Percentiles rank a stretch among this genome's conserved stretches.
phyloP scores from a whole-genome alignment of 495 filamentous ascomycete species.

The Podospora pseudopauciseta region DNA sequence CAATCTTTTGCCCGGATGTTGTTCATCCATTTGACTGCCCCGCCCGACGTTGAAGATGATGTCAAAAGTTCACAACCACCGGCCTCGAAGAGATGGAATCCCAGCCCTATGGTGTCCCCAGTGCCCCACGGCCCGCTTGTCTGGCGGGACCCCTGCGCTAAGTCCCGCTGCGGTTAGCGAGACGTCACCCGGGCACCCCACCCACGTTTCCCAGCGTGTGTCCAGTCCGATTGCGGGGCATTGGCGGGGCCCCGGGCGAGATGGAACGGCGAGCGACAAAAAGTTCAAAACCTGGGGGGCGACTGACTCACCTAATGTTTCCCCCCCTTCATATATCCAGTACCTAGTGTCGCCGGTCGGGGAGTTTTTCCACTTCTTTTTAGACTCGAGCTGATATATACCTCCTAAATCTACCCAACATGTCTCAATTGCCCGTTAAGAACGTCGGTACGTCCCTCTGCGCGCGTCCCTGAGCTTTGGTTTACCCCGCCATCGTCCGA shows the following conservation, averaged over 20 bases:
- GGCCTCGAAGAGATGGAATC: not conserved
- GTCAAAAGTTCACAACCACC: not conserved
- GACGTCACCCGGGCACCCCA: not conserved
- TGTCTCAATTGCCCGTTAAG: slow-evolving; percentile 48
- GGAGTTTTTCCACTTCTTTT: not conserved
- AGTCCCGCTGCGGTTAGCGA: slow-evolving; percentile 11
- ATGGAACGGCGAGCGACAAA: slow-evolving; percentile 15
- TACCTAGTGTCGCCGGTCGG: not conserved
- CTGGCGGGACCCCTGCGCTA: slow-evolving; percentile 3
- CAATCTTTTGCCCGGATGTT: too few species aligned
- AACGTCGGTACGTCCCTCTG: slow-evolving; percentile 46
- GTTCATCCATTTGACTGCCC: too few species aligned
- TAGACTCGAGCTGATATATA: not conserved
- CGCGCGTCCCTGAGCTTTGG: not conserved
- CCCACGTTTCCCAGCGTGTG: not conserved
- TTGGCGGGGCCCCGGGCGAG: slow-evolving; percentile 13
- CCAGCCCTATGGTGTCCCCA: slow-evolving; percentile 17
- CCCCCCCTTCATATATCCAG: not conserved
- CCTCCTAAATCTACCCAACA: slow-evolving; percentile 15
- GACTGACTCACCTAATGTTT: slow-evolving; percentile 20
- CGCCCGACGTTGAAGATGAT: not conserved
- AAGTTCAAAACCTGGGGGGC: slow-evolving; percentile 17
- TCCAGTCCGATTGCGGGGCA: slow-evolving; percentile 30
- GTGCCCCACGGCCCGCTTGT: not conserved
- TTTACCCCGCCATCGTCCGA: not conserved